Evolutionary conservation across 1,284 basidiomycete genomes (phyloP).

Genomic region (Rhodotorula sp.): DNA sequence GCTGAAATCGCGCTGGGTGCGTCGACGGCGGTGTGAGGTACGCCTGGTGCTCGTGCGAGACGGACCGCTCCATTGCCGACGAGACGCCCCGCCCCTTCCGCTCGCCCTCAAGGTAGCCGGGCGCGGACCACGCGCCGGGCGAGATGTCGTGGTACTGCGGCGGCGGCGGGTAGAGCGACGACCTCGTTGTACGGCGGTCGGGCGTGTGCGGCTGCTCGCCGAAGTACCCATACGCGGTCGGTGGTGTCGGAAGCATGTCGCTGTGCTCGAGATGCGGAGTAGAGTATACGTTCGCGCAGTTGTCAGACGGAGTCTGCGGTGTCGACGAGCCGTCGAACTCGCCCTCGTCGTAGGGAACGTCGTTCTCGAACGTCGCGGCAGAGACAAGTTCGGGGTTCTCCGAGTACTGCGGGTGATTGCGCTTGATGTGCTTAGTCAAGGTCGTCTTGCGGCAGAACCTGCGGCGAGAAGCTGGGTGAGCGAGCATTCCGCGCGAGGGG

Average conservation of each 20-base stretch:
- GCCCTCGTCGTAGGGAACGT: background rate
- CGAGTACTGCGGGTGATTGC: conserved; percentile 46
- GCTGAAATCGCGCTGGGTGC: background rate
- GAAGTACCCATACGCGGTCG: background rate
- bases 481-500: background rate
- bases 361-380: conserved; percentile 7
- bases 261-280: background rate
- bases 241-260: background rate
- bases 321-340: background rate
- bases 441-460: conserved; percentile 55
- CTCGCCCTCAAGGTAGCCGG: conserved; percentile 9
- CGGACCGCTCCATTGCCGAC: conserved; percentile 11
- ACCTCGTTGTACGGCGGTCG: background rate
- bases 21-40: conserved; percentile 30
- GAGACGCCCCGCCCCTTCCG: background rate
- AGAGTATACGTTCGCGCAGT: background rate
- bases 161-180: conserved; percentile 1
- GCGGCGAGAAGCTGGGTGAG: background rate
- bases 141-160: background rate
- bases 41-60: conserved; percentile 7
- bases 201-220: background rate
- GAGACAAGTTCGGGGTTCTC: conserved; percentile 14
- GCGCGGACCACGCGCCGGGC: conserved; percentile 6
- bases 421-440: conserved; percentile 53
- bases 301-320: background rate